Evolutionary conservation across 768 basidiomycete genomes (phyloP), one percentile per base, ranked within the genome.

Genomic region (Flagelloscypha sp.): DNA sequence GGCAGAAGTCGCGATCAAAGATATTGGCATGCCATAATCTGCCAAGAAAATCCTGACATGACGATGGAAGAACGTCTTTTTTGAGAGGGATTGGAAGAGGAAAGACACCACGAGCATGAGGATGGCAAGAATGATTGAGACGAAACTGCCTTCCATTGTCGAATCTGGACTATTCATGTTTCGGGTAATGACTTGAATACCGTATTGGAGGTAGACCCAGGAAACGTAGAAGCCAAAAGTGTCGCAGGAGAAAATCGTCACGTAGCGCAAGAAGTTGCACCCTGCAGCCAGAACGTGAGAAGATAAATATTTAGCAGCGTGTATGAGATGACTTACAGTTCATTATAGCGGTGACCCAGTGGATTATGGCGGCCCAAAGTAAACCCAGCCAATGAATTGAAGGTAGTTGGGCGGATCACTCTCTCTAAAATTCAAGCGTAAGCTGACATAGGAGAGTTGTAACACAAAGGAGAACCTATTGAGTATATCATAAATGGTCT

Each of bases 161-260:
- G 37, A 24, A 30, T 48, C 53, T 31, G 53, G 41, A 5, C 39
- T 38, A 35, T 56, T 45, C 32, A 90, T 76, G 48, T 89, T 84
- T 25, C 84, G 70, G 2, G 80, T 84, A 40, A 84, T 62, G 15
- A 89, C 76, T 58, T 92, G 89, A 10, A 88, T 74, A 21, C 88
- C 88, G 43, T 93, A 93, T 58, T 94, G 86, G 5, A 86, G 68
- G 48, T 88, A 89, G 1, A 86, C 85, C 74, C 84, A 89, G 12
- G 84, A 82, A 1, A 93, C 87, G 54, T 90, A 93, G 57, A 90
- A 93, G 1, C 89, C 88, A 47, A 92, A 93, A 0, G 85, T 89
- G 46, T 92, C 88, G 53, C 88, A 92, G 15, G 88, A 81, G 56
- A 93, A 92, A 6, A 85, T 65, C 0, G 89, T 92, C 17, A 92